These are phyloP conservation scores for Blastobotrys serpentis DNA, from an alignment of 1,139 yeast genomes.

Conservation along the genomic window DNA sequence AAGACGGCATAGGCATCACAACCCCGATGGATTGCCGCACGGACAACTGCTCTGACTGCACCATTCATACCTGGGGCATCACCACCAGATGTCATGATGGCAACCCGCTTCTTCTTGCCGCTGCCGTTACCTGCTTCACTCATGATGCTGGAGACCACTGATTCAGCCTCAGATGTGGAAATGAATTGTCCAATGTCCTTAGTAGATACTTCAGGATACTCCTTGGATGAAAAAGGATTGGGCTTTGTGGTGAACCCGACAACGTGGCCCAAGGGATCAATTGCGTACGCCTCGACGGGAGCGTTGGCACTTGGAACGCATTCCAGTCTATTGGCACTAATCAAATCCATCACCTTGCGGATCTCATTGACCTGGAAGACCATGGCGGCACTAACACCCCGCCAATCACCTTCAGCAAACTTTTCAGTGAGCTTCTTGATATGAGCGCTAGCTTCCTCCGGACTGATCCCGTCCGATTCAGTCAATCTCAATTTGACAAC, in stretches of 20 bases:
- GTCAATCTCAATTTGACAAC: slow-evolving; percentile 38
- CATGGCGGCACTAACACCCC: slow-evolving; percentile 37
- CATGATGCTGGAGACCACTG: not conserved
- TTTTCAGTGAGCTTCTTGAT: slow-evolving; percentile 22
- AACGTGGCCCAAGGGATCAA: slow-evolving; percentile 62
- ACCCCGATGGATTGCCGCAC: slow-evolving; percentile 84
- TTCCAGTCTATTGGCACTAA: slow-evolving; percentile 29
- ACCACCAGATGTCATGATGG: slow-evolving; percentile 98
- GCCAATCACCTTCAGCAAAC: slow-evolving; percentile 38
- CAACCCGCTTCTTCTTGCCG: slow-evolving; percentile 58
- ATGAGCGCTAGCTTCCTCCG: slow-evolving; percentile 21
- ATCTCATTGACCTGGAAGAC: slow-evolving; percentile 36
- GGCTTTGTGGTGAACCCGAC: slow-evolving; percentile 53
- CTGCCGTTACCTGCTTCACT: not conserved
- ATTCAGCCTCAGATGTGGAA: not conserved
- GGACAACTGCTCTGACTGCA: slow-evolving; percentile 87
- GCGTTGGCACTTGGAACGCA: slow-evolving; percentile 37
- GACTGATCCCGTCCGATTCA: slow-evolving; percentile 26
- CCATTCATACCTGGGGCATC: slow-evolving; percentile 99
- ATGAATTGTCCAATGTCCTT: not conserved
- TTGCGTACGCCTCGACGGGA: slow-evolving; percentile 47
- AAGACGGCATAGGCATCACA: slow-evolving; percentile 92
- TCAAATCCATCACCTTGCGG: slow-evolving; percentile 22
- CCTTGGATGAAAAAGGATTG: slow-evolving; percentile 36
- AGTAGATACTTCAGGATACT: slow-evolving; percentile 10